Evolutionary conservation across 176 grass and related monocot species (phyloP), one percentile per base, ranked within the genome.

Genomic region (Oryza australiensis): DNA sequence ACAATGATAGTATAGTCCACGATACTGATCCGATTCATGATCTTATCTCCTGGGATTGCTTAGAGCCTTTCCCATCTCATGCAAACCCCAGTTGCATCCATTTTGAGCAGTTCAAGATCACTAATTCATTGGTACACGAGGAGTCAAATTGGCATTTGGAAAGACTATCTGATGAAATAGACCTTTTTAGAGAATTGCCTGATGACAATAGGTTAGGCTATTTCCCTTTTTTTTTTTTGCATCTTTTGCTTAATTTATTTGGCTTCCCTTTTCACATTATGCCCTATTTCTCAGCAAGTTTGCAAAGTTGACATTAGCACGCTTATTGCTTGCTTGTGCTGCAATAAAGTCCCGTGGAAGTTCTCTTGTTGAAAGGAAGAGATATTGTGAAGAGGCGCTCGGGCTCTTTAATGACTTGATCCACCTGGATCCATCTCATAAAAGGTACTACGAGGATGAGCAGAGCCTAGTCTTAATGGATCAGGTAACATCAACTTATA

Each of bases 361-460:
- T 86, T 87, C 72, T 76, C 77, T 81, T 9, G 9, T 72, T 35
- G 70, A 84, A 91, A 91, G 66, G 68, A 87, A 75, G 60, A 63
- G 23, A 23, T 87, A 91, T 38, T 93, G 87, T 86, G 92, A 95
- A 87, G 95, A 95, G 85, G 88, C 76, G n/a, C 70, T 93, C 35
- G 48, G 81, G 65, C 23, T 90, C 66, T 95, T 90, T 66, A 86
- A 77, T 88, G 95, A 90, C 48, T 91, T 95, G 77, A 93, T 95
- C 77, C 48, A 66, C 59, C 63, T 98, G 71, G 85, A 98, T 86
- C 88, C 86, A 57, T 87, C 90, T 68, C 95, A 98, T 86, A 91
- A 88, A 81, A 74, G 67, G 15, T 93, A 90, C 77, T 98, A 95
- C 51, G 88, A 91, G 84, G 95, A 98, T 74, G 89, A 95, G 75